Base-by-base conservation (phyloP, 805 yeast species). In the Spathaspora passalidarum region DNA sequence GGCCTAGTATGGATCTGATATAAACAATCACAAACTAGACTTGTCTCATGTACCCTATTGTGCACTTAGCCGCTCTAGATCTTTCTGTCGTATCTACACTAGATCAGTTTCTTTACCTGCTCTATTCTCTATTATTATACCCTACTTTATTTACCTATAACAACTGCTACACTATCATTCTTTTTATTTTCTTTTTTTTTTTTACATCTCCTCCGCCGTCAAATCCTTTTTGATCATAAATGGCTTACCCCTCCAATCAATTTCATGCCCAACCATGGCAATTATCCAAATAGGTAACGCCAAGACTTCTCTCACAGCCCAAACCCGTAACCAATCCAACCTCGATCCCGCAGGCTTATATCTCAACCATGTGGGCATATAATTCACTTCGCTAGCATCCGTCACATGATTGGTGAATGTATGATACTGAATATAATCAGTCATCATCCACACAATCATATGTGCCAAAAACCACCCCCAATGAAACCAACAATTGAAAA, bases 241-340 rank as follows among this genome's bases (percentile, higher is more conserved):
- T 1, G 89, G 88, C 51, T 80, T 74, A 32, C 88, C 87, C 49
- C 97, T 71, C 90, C 90, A 84, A 62, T 88, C 88, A 34, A 83
- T 82, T 40, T 78, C 75, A 10, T 84, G 82, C 0, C 96, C 96
- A 23, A 72, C 52, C 84, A 89, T 83, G 1, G 96, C 96, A 22
- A 68, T 69, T 2, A 84, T 48, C 97, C 97, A 89, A 18, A 89
- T 79, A 0, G 96, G 96, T 17, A 89, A 66, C 1, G 96, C 96
- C 44, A 88, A 63, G 0, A 74, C 2, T 59, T 89, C 97, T 43
- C 97, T 71, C 29, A 80, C 59, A 0, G 76, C 29, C 97, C 97
- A 89, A 47, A 61, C 55, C 40, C 44, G 51, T 11, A 55, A 36
- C 73, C 76, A 71, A 20, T 49, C 56, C 37, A 40, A 35, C n/a